phyloP scores from a whole-genome alignment of 78 protist species.

The Protostelium mycophagum region DNA sequence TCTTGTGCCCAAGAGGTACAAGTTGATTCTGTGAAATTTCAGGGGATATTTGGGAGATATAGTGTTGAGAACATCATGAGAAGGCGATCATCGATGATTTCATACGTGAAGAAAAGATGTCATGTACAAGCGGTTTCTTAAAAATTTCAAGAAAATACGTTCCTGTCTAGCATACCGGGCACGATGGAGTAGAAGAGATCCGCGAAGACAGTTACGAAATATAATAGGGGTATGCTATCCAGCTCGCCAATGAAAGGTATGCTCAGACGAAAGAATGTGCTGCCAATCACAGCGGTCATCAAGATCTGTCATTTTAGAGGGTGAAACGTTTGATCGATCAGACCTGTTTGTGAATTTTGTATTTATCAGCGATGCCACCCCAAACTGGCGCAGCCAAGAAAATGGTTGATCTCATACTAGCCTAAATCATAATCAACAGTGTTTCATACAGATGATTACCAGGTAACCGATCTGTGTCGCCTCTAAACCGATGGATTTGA shows the following conservation, averaged over 20 bases:
- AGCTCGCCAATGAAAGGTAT: background rate
- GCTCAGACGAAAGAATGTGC: background rate
- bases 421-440: background rate
- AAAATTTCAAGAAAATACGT: too few species aligned
- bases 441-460: background rate
- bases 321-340: background rate
- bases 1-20: background rate
- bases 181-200: background rate
- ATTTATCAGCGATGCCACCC: background rate
- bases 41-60: too few species aligned
- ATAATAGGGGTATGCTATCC: background rate
- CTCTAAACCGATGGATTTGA: background rate
- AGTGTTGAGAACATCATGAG: too few species aligned
- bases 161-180: background rate
- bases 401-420: background rate
- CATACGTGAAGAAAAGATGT: too few species aligned
- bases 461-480: background rate
- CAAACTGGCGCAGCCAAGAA: background rate
- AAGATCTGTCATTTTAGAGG: background rate
- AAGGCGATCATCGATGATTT: too few species aligned
- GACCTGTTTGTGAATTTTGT: background rate
- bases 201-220: background rate
- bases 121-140: too few species aligned
- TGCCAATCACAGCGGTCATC: background rate
- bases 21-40: too few species aligned